A percentile compares a stretch with the other conserved stretches of the same genome.
Conservation (phyloP, 2,329 filamentous ascomycete species). For the Sphaerulina populicola region DNA sequence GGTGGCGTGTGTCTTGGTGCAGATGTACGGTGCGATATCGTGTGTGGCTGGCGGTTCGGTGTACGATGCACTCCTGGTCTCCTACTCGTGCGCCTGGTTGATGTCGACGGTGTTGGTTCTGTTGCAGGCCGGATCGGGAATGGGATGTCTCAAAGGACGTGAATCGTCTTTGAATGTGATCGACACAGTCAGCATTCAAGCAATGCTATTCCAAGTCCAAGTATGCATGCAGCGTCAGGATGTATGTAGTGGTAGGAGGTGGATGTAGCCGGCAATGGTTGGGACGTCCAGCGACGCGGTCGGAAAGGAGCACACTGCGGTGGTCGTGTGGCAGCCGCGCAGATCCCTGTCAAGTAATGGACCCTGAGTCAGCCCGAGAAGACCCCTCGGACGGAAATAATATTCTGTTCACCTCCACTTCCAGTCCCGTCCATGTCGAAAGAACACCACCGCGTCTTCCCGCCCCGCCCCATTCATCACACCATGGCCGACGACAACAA, state of each 20-base stretch:
- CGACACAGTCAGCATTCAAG: neutral
- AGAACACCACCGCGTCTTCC: neutral
- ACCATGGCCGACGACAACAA: slow-evolving; percentile 13
- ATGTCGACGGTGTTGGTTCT: neutral
- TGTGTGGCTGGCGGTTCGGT: neutral
- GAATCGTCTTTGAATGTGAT: neutral
- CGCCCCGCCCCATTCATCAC: too few relatives aligned
- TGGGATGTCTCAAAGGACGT: slow-evolving; percentile 3
- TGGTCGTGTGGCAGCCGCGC: neutral
- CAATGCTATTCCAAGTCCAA: too few relatives aligned
- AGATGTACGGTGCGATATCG: neutral
- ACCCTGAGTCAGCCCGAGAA: slow-evolving; percentile 1
- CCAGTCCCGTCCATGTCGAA: neutral
- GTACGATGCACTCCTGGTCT: neutral
- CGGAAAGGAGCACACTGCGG: neutral
- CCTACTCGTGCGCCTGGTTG: neutral
- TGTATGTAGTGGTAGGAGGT: too few relatives aligned
- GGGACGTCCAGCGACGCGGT: too few relatives aligned
- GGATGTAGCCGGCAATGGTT: too few relatives aligned
- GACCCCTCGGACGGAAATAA: neutral
- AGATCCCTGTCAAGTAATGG: neutral
- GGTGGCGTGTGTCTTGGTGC: neutral
- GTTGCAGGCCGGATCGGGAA: slow-evolving; percentile 4
- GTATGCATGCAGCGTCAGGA: too few relatives aligned
- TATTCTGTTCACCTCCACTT: neutral